Percentiles rank a stretch among this genome's conserved stretches.
These are phyloP conservation scores for Verticillium nonalfalfae DNA, from an alignment of 2,329 filamentous ascomycete species.

Conservation along the genomic window DNA sequence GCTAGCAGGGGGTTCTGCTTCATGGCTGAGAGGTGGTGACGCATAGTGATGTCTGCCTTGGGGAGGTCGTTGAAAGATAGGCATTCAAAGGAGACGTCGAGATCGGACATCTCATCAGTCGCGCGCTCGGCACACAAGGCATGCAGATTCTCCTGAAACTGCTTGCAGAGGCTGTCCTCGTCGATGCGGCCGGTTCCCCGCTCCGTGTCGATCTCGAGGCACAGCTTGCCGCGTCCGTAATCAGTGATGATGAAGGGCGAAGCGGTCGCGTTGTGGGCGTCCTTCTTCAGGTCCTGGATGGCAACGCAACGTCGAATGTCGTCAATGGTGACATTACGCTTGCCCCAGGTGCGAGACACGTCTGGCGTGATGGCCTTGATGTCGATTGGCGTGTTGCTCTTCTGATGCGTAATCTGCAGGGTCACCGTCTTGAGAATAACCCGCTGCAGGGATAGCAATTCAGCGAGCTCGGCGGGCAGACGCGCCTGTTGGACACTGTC, in stretches of 20 bases:
- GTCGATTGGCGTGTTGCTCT: slow-evolving; percentile 55
- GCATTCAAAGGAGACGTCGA: slow-evolving; percentile 41
- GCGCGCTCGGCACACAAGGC: slow-evolving; percentile 32
- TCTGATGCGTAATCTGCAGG: slow-evolving; percentile 65
- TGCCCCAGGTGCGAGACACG: slow-evolving; percentile 65
- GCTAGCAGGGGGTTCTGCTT: slow-evolving; percentile 52
- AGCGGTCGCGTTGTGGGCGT: slow-evolving; percentile 11
- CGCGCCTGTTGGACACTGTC: neutral
- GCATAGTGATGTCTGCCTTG: slow-evolving; percentile 43
- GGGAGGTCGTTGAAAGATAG: slow-evolving; percentile 37
- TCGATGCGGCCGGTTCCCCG: slow-evolving; percentile 33
- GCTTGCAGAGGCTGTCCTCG: slow-evolving; percentile 44
- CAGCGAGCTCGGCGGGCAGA: slow-evolving; percentile 46
- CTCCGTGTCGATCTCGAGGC: slow-evolving; percentile 46
- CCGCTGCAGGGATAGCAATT: slow-evolving; percentile 58
- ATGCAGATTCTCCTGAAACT: slow-evolving; percentile 48
- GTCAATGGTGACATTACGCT: slow-evolving; percentile 56
- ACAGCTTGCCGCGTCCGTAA: slow-evolving; percentile 49
- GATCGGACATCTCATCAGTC: slow-evolving; percentile 21
- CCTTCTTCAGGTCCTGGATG: slow-evolving; percentile 43
- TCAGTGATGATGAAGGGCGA: slow-evolving; percentile 40
- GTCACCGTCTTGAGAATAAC: slow-evolving; percentile 63
- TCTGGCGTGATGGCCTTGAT: slow-evolving; percentile 54
- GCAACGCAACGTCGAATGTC: slow-evolving; percentile 64
- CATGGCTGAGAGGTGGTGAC: slow-evolving; percentile 34